These are phyloP conservation scores for Thermochaetoides thermophila DNA, from an alignment of 495 filamentous ascomycete genomes.

Conservation along the genomic window DNA sequence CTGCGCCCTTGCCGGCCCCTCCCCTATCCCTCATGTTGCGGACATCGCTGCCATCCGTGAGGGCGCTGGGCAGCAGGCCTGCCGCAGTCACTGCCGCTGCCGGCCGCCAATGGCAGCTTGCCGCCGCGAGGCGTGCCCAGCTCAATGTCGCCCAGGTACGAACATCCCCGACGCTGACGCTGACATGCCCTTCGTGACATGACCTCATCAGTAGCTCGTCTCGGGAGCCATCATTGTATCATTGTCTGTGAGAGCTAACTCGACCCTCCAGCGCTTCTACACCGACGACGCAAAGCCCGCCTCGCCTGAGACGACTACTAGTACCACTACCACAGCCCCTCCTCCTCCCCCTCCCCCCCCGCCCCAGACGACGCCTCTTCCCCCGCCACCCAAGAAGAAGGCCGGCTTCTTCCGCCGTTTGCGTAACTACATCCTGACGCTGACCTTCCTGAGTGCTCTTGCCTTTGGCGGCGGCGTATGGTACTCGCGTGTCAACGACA, in stretches of 20 bases:
- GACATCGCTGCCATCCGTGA: conserved; percentile 45
- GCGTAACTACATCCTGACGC: conserved; percentile 49
- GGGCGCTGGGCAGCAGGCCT: conserved; percentile 36
- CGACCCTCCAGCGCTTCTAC: conserved; percentile 35
- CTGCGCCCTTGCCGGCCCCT: conserved; percentile 26
- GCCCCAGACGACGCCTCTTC: conserved; percentile 30
- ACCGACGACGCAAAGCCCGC: conserved; percentile 40
- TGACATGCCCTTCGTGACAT: no score
- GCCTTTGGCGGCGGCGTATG: conserved; percentile 80
- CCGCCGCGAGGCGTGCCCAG: conserved; percentile 20
- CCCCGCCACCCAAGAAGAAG: conserved; percentile 42
- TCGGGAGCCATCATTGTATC: no score
- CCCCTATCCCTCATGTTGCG: conserved; percentile 53
- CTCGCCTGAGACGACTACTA: conserved; percentile 34
- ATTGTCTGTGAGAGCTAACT: no score
- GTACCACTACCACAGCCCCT: conserved; percentile 44
- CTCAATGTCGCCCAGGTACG: conserved; percentile 21
- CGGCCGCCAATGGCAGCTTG: conserved; percentile 42
- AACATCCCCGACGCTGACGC: conserved; percentile 9
- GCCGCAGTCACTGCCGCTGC: conserved; percentile 28
- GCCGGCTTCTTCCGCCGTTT: conserved; percentile 57
- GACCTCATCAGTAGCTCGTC: no score
- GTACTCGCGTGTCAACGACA: conserved; percentile 84
- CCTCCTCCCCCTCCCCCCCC: conserved; percentile 33
- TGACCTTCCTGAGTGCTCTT: conserved; percentile 56